Evolutionary conservation across 2,329 filamentous ascomycete genomes (phyloP), one percentile per base, ranked within the genome.

Genomic region (Daldinia sp.): DNA sequence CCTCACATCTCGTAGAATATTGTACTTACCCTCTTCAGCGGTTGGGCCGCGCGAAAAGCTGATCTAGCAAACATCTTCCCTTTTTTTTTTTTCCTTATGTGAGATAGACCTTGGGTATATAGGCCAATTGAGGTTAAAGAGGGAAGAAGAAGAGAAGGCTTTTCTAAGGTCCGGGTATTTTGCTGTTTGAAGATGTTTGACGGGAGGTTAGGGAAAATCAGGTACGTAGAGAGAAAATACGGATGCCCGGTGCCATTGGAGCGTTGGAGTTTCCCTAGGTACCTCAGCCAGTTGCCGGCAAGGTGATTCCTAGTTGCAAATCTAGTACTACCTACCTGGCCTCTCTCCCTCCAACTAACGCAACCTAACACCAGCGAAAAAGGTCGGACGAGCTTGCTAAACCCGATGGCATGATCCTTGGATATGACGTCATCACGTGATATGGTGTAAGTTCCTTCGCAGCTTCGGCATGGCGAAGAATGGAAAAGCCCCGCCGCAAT

Each of bases 41-140:
- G 87, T 78, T 86, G 85, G 53, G 84, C 83, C 69, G 82, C 82
- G 76, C 86, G 83, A 75, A 88, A 83, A 68, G 82, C 79, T 72
- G 86, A 82, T 82, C 87, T 84, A 68, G 87, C 83, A 73, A 89
- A 88, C 88, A 90, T 90, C 23, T 74, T 85, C 10, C 10, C 33
- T 35, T 35, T 35, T 35, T 35, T 35, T 10, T 35, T 35, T 1
- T 35, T 9, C 6, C 26, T 15, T 41, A 46, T 46, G 44, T 48
- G 46, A 15, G 33, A 41, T 30, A 33, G 51, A n/a, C 2, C 13
- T 28, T 37, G 57, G 46, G 23, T 26, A 30, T 46, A n/a, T 26
- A 30, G 26, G 13, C 61, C 63, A 71, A 72, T 69, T 69, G 65
- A 56, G 57, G 44, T 30, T 50, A 15, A 9, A 35, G 10, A 35